A percentile compares a stretch with the other conserved stretches of the same genome.
Evolutionary conservation across 2,329 filamentous ascomycete species (phyloP).

Genomic region (Metarhizium guizhouense): DNA sequence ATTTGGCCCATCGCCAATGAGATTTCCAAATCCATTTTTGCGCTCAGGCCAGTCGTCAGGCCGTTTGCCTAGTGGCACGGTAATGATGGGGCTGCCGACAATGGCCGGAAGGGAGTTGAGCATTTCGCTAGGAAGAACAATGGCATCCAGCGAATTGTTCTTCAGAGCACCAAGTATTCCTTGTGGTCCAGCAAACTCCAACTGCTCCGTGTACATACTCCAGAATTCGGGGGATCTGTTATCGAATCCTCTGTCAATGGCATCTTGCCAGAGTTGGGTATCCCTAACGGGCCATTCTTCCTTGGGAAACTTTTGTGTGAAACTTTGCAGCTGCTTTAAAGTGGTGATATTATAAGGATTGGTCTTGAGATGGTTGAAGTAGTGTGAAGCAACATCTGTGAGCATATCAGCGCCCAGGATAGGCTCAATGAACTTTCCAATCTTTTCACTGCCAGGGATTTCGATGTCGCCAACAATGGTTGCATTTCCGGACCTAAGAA

Average conservation of each 20-base stretch:
- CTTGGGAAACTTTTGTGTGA: slow-evolving; percentile 40
- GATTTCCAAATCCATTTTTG: slow-evolving; percentile 34
- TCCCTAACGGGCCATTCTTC: slow-evolving; percentile 52
- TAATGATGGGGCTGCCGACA: slow-evolving; percentile 50
- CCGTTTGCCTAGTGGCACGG: slow-evolving; percentile 52
- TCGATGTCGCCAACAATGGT: slow-evolving; percentile 37
- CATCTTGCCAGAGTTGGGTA: slow-evolving; percentile 45
- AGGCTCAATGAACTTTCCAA: slow-evolving; percentile 10
- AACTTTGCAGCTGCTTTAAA: slow-evolving; percentile 41
- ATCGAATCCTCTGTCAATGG: slow-evolving; percentile 41
- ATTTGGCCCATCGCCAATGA: slow-evolving; percentile 42
- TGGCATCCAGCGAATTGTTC: slow-evolving; percentile 45
- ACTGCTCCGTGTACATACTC: slow-evolving; percentile 43
- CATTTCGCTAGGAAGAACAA: slow-evolving; percentile 48
- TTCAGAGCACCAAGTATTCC: slow-evolving; percentile 50
- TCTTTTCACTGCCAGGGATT: slow-evolving; percentile 17
- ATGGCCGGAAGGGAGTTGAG: slow-evolving; percentile 41
- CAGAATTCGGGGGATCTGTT: slow-evolving; percentile 50
- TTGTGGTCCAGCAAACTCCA: slow-evolving; percentile 43
- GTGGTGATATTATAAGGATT: slow-evolving; percentile 50
- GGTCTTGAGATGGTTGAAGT: slow-evolving; percentile 42
- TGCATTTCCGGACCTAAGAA: slow-evolving; percentile 47
- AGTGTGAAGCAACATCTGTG: slow-evolving; percentile 37
- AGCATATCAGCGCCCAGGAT: slow-evolving; percentile 49
- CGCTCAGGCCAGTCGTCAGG: slow-evolving; percentile 38